phyloP scores from a whole-genome alignment of 139 green algal genomes.

The Nannochloris sp. region DNA sequence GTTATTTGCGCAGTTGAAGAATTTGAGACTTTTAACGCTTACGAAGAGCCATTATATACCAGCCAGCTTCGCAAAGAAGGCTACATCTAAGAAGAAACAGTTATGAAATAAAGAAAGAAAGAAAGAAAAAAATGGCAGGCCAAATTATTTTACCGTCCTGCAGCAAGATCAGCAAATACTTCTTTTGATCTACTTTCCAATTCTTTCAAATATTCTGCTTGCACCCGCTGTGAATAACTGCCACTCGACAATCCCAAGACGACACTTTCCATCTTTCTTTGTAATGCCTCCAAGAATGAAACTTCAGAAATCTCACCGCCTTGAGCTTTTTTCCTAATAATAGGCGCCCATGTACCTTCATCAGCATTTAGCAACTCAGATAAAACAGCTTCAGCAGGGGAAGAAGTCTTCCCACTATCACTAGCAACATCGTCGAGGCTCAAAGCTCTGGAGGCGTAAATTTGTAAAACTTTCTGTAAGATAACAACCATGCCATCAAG shows the following conservation, averaged over 20 bases:
- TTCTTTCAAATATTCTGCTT: slow-evolving; percentile 68
- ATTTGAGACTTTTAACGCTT: slow-evolving; percentile 13
- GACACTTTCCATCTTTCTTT: slow-evolving; percentile 75
- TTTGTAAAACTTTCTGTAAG: slow-evolving; percentile 81
- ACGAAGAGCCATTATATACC: slow-evolving; percentile 30
- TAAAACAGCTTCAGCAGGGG: slow-evolving; percentile 10
- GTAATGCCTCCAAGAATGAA: slow-evolving; percentile 65
- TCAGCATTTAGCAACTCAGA: slow-evolving; percentile 50
- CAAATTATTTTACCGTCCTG: neutral
- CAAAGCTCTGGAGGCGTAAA: slow-evolving; percentile 71
- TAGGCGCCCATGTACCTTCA: slow-evolving; percentile 50
- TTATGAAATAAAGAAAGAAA: neutral
- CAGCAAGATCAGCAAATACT: slow-evolving; percentile 31
- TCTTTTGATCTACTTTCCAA: slow-evolving; percentile 51
- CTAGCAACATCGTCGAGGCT: neutral
- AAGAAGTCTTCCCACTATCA: neutral
- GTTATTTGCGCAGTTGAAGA: slow-evolving; percentile 38
- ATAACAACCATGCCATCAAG: slow-evolving; percentile 76
- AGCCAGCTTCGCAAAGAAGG: slow-evolving; percentile 10
- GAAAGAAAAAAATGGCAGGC: neutral
- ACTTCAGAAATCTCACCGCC: slow-evolving; percentile 26
- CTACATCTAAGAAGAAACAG: slow-evolving; percentile 9
- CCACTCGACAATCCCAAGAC: slow-evolving; percentile 72
- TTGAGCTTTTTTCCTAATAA: slow-evolving; percentile 12
- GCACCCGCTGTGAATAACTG: slow-evolving; percentile 70